Evolutionary conservation across 1,284 basidiomycete species (phyloP).

Genomic region (Moniliophthora roreri): DNA sequence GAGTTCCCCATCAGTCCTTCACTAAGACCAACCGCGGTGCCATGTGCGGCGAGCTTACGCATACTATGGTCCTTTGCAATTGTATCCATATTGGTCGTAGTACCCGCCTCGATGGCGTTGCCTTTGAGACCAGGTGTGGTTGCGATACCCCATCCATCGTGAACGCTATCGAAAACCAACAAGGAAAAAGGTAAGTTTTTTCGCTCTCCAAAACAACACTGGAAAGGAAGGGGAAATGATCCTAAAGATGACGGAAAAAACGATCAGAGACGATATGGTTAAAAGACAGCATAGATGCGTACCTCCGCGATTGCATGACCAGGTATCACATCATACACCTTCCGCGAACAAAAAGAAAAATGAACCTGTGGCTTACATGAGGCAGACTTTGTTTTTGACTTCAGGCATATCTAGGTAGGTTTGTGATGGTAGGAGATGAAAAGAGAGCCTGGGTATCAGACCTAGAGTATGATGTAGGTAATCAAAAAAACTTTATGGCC

Average conservation of each 20-base stretch:
- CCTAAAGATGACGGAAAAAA: background rate
- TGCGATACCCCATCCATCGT: conserved; percentile 92
- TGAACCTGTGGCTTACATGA: conserved; percentile 69
- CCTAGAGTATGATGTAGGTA: too few relatives aligned
- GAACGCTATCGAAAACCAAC: conserved; percentile 57
- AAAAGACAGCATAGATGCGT: too few relatives aligned
- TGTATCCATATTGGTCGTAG: conserved; percentile 85
- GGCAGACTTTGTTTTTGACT: conserved; percentile 86
- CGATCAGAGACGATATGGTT: background rate
- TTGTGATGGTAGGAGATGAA: too few relatives aligned
- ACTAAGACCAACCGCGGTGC: conserved; percentile 83
- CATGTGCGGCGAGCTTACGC: conserved; percentile 78
- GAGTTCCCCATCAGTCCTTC: conserved; percentile 96
- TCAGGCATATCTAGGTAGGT: conserved; percentile 19
- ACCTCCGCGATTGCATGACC: too few relatives aligned
- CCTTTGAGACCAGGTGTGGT: conserved; percentile 70
- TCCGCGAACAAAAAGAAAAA: background rate
- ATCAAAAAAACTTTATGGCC: too few relatives aligned
- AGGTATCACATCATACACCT: too few relatives aligned
- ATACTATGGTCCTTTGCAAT: conserved; percentile 78
- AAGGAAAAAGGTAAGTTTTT: background rate
- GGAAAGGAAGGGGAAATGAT: background rate
- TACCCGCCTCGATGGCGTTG: conserved; percentile 82
- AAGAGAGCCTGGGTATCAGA: too few relatives aligned
- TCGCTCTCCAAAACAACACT: background rate